Evolutionary conservation across 1,284 basidiomycete species (phyloP), one percentile per base, ranked within the genome.

Genomic region (Cryptococcus deneoformans): DNA sequence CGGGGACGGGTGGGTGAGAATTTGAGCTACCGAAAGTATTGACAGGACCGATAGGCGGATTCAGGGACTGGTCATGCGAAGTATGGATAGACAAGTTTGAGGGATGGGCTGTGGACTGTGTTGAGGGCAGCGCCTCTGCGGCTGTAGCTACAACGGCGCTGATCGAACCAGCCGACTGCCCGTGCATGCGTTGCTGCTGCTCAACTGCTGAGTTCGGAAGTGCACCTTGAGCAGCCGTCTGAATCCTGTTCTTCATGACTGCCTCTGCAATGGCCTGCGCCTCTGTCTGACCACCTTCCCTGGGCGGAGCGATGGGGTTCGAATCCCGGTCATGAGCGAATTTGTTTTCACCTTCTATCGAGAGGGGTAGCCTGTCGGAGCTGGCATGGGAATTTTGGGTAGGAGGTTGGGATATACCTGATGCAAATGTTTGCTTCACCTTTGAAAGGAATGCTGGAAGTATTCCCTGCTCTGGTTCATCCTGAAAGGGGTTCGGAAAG

Each of bases 391-490:
- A 24, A 40, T 14, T 16, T 37, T 20, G 24, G 3, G 24, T 38
- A 7, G 34, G 46, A 48, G 20, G 52, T 14, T n/a, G 40, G 39
- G 20, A 37, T n/a, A 48, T 40, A 29, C 51, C 43, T 6, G 65
- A 58, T 0, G 64, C 52, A 55, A 78, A 77, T 0, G 74, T 73
- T 49, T 69, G 71, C 56, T 77, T 75, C 54, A 78, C 74, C 53
- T 76, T 77, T 6, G 75, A 76, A 38, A 78, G 60, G 12, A 78
- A 48, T 12, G 71, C 59, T 3, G 76, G 75, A 7, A 78, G 62
- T n/a, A 77, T 63, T 2, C 72, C 72, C 38, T 71, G 71, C 60
- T 78, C 77, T 12, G 70, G 73, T 56, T 77, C 77, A 53, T 78
- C 77, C 14, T 69, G 63, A 63, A 77, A 77, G 0, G 71, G 69